A percentile compares a stretch with the other conserved stretches of the same genome.
phyloP scores from a whole-genome alignment of 345 rosid species.

The Eucalyptus rudis region DNA sequence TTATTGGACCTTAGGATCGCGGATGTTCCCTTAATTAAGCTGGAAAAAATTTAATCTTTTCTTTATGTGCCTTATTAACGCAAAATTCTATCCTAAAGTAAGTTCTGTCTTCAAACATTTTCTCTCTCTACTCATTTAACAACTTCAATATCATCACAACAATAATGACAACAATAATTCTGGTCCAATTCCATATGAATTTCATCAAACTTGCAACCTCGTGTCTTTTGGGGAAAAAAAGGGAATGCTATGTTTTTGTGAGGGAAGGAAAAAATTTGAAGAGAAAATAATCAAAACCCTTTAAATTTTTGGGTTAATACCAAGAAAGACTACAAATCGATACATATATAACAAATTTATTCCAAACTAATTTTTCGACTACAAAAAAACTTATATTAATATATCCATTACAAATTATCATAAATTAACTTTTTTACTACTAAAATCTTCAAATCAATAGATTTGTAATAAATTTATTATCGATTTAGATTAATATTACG shows the following conservation, averaged over 20 bases:
- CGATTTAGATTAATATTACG: fast-evolving
- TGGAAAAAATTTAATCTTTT: not conserved
- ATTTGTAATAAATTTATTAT: fast-evolving
- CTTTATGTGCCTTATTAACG: not conserved
- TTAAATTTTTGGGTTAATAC: not conserved
- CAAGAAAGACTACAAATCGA: fast-evolving
- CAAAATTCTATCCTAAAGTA: not conserved
- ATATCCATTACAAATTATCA: too few species aligned
- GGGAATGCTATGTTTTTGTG: not conserved
- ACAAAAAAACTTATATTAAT: too few species aligned
- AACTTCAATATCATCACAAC: not conserved
- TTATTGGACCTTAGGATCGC: not conserved
- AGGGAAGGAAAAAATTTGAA: not conserved
- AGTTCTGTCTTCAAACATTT: not conserved
- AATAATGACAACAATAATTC: too few species aligned
- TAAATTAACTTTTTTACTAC: too few species aligned
- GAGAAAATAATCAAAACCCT: not conserved
- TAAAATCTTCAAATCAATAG: not conserved
- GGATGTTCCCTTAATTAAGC: not conserved
- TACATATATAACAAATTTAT: too few species aligned
- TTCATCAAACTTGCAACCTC: not conserved
- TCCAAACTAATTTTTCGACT: fast-evolving
- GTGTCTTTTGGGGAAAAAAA: not conserved
- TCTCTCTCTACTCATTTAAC: not conserved
- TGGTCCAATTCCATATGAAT: not conserved